These are phyloP conservation scores for Ceriops tagal DNA, from an alignment of 345 rosid species.

Conservation along the genomic window DNA sequence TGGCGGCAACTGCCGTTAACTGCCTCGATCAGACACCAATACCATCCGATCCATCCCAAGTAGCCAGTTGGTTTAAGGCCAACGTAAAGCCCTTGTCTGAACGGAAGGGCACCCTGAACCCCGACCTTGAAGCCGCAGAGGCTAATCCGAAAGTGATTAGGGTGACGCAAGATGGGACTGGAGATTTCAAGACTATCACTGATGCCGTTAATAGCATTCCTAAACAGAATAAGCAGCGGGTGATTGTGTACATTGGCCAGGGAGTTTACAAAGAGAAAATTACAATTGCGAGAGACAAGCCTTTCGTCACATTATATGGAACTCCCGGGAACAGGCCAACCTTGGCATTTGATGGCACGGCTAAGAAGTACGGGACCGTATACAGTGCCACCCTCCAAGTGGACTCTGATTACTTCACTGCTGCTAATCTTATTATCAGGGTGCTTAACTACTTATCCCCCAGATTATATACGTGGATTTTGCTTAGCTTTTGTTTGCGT, in stretches of 20 bases:
- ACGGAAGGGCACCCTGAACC: constrained; percentile 39
- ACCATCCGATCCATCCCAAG: constrained; percentile 28
- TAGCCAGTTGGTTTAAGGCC: constrained; percentile 36
- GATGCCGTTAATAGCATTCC: constrained; percentile 51
- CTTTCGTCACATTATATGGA: constrained; percentile 3
- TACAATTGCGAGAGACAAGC: constrained; percentile 27
- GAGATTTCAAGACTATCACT: constrained; percentile 37
- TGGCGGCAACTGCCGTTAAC: background rate
- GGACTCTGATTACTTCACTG: background rate
- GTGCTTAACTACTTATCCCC: background rate
- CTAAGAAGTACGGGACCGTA: constrained; percentile 4
- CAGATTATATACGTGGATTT: background rate
- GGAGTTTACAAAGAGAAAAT: constrained; percentile 52
- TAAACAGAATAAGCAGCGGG: constrained; percentile 36
- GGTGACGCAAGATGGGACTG: constrained; percentile 42
- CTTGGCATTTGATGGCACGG: constrained; percentile 8
- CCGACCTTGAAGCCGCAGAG: constrained; percentile 43
- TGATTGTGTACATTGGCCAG: constrained; percentile 40
- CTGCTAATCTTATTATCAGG: background rate
- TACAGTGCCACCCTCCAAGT: constrained; percentile 12
- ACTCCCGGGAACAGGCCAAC: background rate
- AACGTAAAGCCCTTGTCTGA: constrained; percentile 30
- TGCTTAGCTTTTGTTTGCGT: background rate
- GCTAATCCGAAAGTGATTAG: constrained; percentile 26
- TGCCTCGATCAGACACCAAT: constrained; percentile 27